Base-by-base conservation (phyloP, 2,329 filamentous ascomycete genomes). In the Chaetomium strumarium region DNA sequence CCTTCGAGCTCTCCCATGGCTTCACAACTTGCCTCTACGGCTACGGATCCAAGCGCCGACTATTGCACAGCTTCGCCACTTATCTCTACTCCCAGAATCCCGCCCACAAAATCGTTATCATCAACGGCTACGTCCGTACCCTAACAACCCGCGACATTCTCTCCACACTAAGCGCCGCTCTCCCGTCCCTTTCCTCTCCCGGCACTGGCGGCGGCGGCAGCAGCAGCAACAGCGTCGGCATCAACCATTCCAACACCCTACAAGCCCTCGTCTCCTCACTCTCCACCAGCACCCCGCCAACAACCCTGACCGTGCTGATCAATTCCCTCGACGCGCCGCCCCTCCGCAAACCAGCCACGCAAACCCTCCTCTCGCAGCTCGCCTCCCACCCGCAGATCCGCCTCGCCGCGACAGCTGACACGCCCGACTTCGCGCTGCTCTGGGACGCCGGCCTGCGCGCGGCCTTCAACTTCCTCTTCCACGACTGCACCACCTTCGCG, bases 1-100 rank as follows among this genome's bases (percentile, higher is more conserved):
- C 79, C 0, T 96, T 97, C 66, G 93, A 99, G 72, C 78, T 97
- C 14, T 77, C 83, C 5, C 83, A 96, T 66, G 84, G 84, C 19
- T 97, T 96, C 74, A 90, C 88, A 63, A 75, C 97, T 47, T 96
- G 93, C 65, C 72, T 96, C 0, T 96, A 95, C 66, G 93, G 93
- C 30, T 95, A 90, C 66, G 93, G 93, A 1, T 95, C 90, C 2
- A 99, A 99, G 69, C 79, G 88, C 33, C 72, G 75, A 3, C 78
- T 97, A 1, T 75, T 92, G 10, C 81, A 85, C 55, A 76, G 80
- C 40, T 95, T 96, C 66, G 90, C 89, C 0, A 79, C 81, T 51
- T 81, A 88, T 67, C 64, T 88, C 13, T 81, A 88, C 63, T 52
- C 58, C 12, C 66, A 69, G 8, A 60, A 68, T 38, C 69, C 68